Base-by-base conservation (phyloP, 495 filamentous ascomycete genomes). In the Penicillium angulare region DNA sequence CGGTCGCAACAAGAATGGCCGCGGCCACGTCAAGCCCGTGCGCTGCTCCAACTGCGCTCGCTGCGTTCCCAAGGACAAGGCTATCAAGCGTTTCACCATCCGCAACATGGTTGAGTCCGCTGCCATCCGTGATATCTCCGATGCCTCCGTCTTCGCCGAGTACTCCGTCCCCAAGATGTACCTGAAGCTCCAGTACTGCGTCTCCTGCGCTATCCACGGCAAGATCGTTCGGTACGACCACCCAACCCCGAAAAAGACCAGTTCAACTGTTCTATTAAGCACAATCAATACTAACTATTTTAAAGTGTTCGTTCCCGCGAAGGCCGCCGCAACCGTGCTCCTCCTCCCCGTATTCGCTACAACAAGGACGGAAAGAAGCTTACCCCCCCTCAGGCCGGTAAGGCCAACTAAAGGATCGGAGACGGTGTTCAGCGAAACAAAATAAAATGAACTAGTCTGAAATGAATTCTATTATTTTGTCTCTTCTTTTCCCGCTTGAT, bases 341-440 rank as follows among this genome's bases (percentile, higher is more conserved):
- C 93, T 61, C 93, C 93, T 62, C 93, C 93, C 65, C 82, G 93
- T 62, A 90, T 97, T 65, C 82, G 93, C 60, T 99, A 95, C 87
- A 99, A 99, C 86, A 97, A 97, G 86, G 93, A 99, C 73, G 93
- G 93, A 80, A 99, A 99, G 88, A 99, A 97, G 86, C 83, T 99
- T 73, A 89, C 85, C 77, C 92, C 95, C 51, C 90, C 89, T 73
- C 87, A 92, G 74, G 85, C 86, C 54, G 79, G 79, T 36, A 86
- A 86, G 78, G 78, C 79, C 67, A 68, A 76, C 66, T 81, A 84
- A 60, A 70, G 66, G 68, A 68, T 61, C 56, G 58, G 59, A 67
- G 16, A 63, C 47, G 49, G 58, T 45, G 51, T 46, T 36, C 48
- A 61, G 41, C 31, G 59, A 52, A 55, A 55, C 59, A 67, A 67